Base-by-base conservation (phyloP, 768 basidiomycete species). In the Boletellus emodensis region DNA sequence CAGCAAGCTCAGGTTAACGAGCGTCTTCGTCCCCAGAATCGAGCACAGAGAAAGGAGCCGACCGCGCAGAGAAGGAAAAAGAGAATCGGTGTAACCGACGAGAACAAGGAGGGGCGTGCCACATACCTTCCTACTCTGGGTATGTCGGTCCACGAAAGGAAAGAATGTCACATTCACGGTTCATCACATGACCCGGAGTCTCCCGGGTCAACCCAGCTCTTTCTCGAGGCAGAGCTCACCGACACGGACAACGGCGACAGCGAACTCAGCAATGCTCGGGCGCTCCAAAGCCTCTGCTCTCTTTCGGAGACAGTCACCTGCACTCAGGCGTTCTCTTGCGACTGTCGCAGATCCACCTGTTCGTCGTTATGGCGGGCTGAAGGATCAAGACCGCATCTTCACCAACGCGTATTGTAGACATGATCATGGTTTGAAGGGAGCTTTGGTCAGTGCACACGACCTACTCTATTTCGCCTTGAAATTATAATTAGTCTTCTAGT, bases 341-440 rank as follows among this genome's bases (percentile, higher is more conserved):
- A 91, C 90, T 8, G 83, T 85, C 32, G 79, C 83, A 34, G 84
- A 90, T 63, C 75, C 90, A n/a, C 94, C 94, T 28, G 89, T 94
- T 17, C 79, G 93, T 57, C 82, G 82, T 53, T 95, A 97, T 63
- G 95, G 95, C 22, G 94, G 94, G 0, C 75, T 98, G 55, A 93
- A 88, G 69, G 95, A 98, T 73, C 90, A 94, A 63, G 90, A 92
- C 69, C 83, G 90, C 41, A 93, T 93, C 55, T 97, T 98, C 63
- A 94, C 90, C 36, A 98, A 96, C 67, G 82, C 83, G 1, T 95
- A 87, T 64, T 86, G 81, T 62, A 79, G 81, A 51, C 91, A 94
- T 66, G 95, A 98, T 63, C 87, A 92, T 66, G 87, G 92, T 13
- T 69, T 99, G 44, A 97, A 96, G 71, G 95, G 95, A 37, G 95